Percentiles rank a stretch among this genome's conserved stretches.
Evolutionary conservation across 2,329 filamentous ascomycete species (phyloP).

Genomic region (Saccharata proteae): DNA sequence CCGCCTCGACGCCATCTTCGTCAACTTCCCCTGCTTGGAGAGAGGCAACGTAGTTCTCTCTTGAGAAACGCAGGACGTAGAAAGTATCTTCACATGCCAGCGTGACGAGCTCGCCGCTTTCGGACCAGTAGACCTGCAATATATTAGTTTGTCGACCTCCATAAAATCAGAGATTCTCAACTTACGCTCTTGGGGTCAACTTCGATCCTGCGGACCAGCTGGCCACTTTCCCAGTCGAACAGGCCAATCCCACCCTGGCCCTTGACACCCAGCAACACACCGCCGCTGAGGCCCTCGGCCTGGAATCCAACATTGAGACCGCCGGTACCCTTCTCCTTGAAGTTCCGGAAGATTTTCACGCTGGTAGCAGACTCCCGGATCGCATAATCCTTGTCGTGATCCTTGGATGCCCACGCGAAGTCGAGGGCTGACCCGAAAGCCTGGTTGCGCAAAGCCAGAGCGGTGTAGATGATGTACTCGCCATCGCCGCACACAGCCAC

Average conservation of each 20-base stretch:
- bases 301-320: slow-evolving; percentile 84
- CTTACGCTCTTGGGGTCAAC: slow-evolving; percentile 51
- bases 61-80: slow-evolving; percentile 84
- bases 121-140: slow-evolving; percentile 81
- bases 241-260: slow-evolving; percentile 90
- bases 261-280: slow-evolving; percentile 83
- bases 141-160: no score
- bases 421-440: slow-evolving; percentile 91
- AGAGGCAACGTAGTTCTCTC: slow-evolving; percentile 77
- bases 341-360: slow-evolving; percentile 97
- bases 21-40: slow-evolving; percentile 73
- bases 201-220: slow-evolving; percentile 84
- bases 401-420: slow-evolving; percentile 94
- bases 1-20: slow-evolving; percentile 84
- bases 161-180: slow-evolving; percentile 7
- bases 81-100: slow-evolving; percentile 92
- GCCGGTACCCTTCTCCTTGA: slow-evolving; percentile 78
- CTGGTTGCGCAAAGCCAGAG: slow-evolving; percentile 92
- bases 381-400: slow-evolving; percentile 96
- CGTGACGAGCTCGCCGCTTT: slow-evolving; percentile 84
- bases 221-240: slow-evolving; percentile 90
- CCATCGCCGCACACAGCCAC: slow-evolving; percentile 88
- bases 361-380: slow-evolving; percentile 90
- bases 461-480: slow-evolving; percentile 98
- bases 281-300: slow-evolving; percentile 80